These are phyloP conservation scores for Fraxinus latifolia DNA, from an alignment of 305 asterid genomes.

Conservation along the genomic window DNA sequence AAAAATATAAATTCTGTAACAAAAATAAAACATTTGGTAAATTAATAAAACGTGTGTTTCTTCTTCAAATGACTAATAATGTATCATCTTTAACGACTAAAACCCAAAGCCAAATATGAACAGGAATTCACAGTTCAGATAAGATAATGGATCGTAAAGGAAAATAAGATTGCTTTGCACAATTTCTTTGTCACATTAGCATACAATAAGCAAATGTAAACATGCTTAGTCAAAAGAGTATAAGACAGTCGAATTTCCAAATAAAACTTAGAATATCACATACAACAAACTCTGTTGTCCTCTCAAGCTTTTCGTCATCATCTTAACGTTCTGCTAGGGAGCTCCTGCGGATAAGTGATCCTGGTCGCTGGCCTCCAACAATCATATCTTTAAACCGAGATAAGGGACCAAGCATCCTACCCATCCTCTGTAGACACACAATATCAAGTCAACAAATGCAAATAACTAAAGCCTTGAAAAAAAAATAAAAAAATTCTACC, in stretches of 20 bases:
- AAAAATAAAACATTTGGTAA: neutral
- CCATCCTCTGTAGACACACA: constrained; percentile 32
- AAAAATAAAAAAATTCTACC: neutral
- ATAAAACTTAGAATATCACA: neutral
- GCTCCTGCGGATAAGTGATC: constrained; percentile 29
- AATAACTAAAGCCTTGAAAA: neutral
- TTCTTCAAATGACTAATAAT: neutral
- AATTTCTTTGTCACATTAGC: neutral
- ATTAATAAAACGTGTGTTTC: neutral
- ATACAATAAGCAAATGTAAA: neutral
- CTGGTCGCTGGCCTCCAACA: constrained; percentile 29
- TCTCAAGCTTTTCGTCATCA: constrained; percentile 1
- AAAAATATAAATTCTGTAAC: neutral
- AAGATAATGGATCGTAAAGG: neutral
- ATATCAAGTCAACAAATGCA: neutral
- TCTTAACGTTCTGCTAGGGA: constrained; percentile 29
- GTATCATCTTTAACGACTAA: neutral
- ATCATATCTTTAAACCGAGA: constrained; percentile 36
- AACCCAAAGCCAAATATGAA: neutral
- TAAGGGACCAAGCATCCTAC: constrained; percentile 38
- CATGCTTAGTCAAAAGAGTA: neutral
- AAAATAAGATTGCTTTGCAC: neutral
- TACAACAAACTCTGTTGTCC: neutral
- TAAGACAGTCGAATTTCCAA: neutral
- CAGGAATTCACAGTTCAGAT: neutral